Percentiles rank a stretch among this genome's conserved stretches.
phyloP scores from a whole-genome alignment of 371 early-diverging fungal species.

The Dipsacomyces acuminosporus region DNA sequence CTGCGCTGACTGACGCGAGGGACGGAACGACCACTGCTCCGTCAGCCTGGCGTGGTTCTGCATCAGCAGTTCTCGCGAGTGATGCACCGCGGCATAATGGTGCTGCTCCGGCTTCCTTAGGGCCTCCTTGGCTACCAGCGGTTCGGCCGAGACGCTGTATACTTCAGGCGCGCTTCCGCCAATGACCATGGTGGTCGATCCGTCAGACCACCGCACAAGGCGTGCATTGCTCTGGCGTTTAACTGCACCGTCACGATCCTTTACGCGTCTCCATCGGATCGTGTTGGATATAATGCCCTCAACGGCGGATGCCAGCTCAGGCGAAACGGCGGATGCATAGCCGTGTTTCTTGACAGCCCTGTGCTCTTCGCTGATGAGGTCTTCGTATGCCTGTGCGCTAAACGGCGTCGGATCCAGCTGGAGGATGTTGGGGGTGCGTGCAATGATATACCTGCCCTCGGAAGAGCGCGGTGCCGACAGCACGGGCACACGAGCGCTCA shows the following conservation, averaged over 20 bases:
- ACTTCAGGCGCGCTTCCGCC: constrained; percentile 26
- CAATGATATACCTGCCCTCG: constrained; percentile 14
- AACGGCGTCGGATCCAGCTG: constrained; percentile 40
- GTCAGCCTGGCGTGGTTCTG: constrained; percentile 37
- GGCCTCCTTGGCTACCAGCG: constrained; percentile 3
- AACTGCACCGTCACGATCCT: neutral
- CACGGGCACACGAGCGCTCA: constrained; percentile 33
- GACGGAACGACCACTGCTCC: constrained; percentile 39
- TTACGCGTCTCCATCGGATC: constrained; percentile 29
- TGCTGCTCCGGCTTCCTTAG: constrained; percentile 16
- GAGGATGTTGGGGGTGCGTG: constrained; percentile 39
- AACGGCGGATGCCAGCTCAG: constrained; percentile 33
- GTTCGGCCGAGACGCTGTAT: constrained; percentile 21
- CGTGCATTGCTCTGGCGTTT: constrained; percentile 40
- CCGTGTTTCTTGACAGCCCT: constrained; percentile 22
- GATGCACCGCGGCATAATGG: constrained; percentile 23
- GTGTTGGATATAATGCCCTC: constrained; percentile 39
- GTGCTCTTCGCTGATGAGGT: constrained; percentile 34
- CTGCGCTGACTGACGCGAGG: constrained; percentile 29
- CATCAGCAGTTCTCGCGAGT: constrained; percentile 24
- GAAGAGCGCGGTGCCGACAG: constrained; percentile 24
- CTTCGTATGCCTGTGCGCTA: constrained; percentile 22
- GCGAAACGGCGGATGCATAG: constrained; percentile 18
- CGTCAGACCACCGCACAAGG: constrained; percentile 46
- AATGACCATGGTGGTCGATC: constrained; percentile 31